Evolutionary conservation across 2,329 filamentous ascomycete genomes (phyloP).

Genomic region (Ophiostoma sp.): DNA sequence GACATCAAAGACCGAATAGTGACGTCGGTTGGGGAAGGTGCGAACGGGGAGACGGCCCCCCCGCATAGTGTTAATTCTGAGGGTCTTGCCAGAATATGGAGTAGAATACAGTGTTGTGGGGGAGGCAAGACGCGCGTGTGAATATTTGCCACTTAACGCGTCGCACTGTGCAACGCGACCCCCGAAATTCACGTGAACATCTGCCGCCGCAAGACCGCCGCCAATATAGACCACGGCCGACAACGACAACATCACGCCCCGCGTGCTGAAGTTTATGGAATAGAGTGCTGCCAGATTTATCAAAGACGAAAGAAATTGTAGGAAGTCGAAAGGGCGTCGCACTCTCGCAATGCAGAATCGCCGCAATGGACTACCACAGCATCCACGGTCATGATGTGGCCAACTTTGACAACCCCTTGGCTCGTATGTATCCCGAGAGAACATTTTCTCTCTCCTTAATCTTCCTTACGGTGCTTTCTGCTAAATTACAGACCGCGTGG

Average conservation of each 20-base stretch:
- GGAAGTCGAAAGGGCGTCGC: not conserved
- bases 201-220: not conserved
- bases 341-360: not conserved
- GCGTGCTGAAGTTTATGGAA: not conserved
- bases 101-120: not conserved
- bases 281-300: not conserved
- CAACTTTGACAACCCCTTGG: conserved; percentile 52
- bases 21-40: conserved; percentile 8
- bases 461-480: not conserved
- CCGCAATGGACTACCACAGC: conserved; percentile 52
- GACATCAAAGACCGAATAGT: not conserved
- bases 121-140: not conserved
- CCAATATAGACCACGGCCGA: not conserved
- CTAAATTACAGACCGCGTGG: conserved; percentile 59
- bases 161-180: conserved; percentile 5
- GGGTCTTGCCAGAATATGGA: not conserved
- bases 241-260: not conserved
- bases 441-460: not conserved
- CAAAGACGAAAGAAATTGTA: not conserved
- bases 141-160: not conserved
- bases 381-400: conserved; percentile 57
- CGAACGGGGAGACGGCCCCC: not conserved
- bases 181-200: not conserved
- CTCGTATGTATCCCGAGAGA: conserved; percentile 39
- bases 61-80: conserved; percentile 4